Evolutionary conservation across 2,329 filamentous ascomycete species (phyloP), one percentile per base, ranked within the genome.

Genomic region (Epichloe hybrida): DNA sequence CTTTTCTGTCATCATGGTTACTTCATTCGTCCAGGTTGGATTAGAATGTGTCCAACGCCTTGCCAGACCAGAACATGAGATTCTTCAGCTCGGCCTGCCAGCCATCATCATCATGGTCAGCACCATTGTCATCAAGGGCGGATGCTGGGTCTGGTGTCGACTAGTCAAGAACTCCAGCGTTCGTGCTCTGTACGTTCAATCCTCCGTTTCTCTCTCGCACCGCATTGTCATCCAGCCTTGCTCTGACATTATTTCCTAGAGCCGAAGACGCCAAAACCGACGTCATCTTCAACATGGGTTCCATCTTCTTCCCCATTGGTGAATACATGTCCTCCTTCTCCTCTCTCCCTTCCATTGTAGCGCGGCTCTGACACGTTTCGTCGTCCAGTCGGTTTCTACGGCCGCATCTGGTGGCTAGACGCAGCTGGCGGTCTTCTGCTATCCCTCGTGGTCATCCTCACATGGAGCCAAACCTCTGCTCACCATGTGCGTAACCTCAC

Each of bases 261-360:
- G 74, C 74, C 36, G 70, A 75, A 31, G 74, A 77, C 54, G 73
- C 73, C 49, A 70, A 73, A 61, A 84, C 86, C 0, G 86, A 95
- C 61, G 86, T 95, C 31, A 81, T 95, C 35, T 95, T 95, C 76
- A 95, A 95, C 67, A 80, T 80, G 1, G 91, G 93, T 60, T 89
- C 85, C 56, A 93, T 95, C 61, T 75, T 93, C 23, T 95, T 95
- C 62, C 89, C 89, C 1, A 78, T 94, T 17, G 17, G 17, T 17
- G 66, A 56, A 72, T 35, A 23, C 9, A 7, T 21, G 3, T 66
- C 5, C 34, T 23, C 31, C 27, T 21, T 49, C 6, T 17, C 17
- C 27, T 40, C 9, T 20, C 15, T 27, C 15, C 2, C 17, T 9
- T 23, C 13, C 23, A 44, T 15, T 42, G 12, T 13, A 37, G 7